Base-by-base conservation (phyloP, 2,329 filamentous ascomycete species). In the Alternaria burnsii region DNA sequence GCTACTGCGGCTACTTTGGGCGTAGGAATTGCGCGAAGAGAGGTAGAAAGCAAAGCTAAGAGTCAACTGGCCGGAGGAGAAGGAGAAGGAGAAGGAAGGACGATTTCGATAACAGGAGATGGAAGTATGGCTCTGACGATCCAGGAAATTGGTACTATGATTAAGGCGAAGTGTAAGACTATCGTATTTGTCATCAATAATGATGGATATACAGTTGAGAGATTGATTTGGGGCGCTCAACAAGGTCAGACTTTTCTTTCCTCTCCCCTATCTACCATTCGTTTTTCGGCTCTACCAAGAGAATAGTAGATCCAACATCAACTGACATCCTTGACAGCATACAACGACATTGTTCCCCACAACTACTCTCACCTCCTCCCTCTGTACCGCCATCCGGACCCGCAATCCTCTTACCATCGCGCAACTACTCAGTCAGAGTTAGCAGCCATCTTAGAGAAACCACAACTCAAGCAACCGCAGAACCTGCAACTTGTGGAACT, bases 91-190 rank as follows among this genome's bases (percentile, higher is more conserved):
- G 44, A 44, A 11, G 71, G 75, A 5, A 58, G 85, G 55, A 85
- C 86, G 0, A 81, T 89, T 10, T 76, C 89, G 2, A 81, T 88
- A 61, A 88, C 88, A 34, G 88, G 87, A 5, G 88, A 89, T 53
- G 88, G 88, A 4, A 88, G 86, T 62, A 83, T 91, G 59, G 85
- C 89, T 64, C 85, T 91, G 78, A 91, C 88, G 0, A 87, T 84
- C 0, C 89, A 91, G 71, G 88, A 90, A 64, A 78, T 91, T 4
- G 84, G 85, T 11, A 89, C 87, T 2, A 89, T 90, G 67, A 86
- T 91, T 66, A 75, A 75, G 52, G 67, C 75, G 2, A 66, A 76
- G 8, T 66, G 78, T 18, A 73, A 73, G 8, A 69, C 73, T 2
- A 65, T 82, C 6, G 71, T 83, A 7, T 77, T 83, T 59, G 69